Evolutionary conservation across 2,329 filamentous ascomycete genomes (phyloP).

Genomic region (Trichoderma atrobrunneum): DNA sequence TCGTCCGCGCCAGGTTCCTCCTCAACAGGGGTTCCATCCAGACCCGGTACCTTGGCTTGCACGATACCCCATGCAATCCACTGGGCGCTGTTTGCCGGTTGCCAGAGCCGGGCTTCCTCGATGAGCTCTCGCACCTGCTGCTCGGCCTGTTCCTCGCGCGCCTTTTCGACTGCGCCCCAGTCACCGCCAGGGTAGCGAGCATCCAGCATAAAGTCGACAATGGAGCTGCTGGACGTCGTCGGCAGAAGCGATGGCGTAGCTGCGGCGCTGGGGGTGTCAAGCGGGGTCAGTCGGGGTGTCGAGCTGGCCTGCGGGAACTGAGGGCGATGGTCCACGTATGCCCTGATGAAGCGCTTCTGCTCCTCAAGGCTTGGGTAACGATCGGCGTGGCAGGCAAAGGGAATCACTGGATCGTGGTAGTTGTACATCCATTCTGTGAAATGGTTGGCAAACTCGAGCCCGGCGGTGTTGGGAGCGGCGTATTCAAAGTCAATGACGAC

Average conservation of each 20-base stretch:
- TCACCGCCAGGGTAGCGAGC: slow-evolving; percentile 56
- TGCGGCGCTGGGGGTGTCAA: slow-evolving; percentile 35
- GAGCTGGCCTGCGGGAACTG: slow-evolving; percentile 55
- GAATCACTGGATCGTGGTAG: slow-evolving; percentile 71
- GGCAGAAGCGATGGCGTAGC: slow-evolving; percentile 38
- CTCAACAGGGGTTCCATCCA: slow-evolving; percentile 48
- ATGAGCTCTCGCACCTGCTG: slow-evolving; percentile 67
- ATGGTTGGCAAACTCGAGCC: slow-evolving; percentile 94
- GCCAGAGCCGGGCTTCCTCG: slow-evolving; percentile 80
- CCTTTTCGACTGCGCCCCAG: slow-evolving; percentile 53
- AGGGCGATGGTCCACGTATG: slow-evolving; percentile 81
- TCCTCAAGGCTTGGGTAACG: slow-evolving; percentile 76
- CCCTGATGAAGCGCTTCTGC: slow-evolving; percentile 78
- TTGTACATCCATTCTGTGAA: slow-evolving; percentile 99
- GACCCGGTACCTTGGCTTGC: slow-evolving; percentile 80
- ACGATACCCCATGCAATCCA: slow-evolving; percentile 98
- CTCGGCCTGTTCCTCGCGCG: slow-evolving; percentile 63
- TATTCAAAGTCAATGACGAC: slow-evolving; percentile 99
- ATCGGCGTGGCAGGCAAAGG: slow-evolving; percentile 65
- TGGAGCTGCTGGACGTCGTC: slow-evolving; percentile 47
- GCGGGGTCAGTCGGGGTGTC: slow-evolving; percentile 49
- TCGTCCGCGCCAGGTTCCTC: slow-evolving; percentile 63
- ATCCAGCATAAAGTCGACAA: slow-evolving; percentile 78
- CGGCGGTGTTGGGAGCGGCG: slow-evolving; percentile 80
- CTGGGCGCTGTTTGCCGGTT: slow-evolving; percentile 79